phyloP scores from a whole-genome alignment of 208 protist species.

The Endotrypanum monterogeii region DNA sequence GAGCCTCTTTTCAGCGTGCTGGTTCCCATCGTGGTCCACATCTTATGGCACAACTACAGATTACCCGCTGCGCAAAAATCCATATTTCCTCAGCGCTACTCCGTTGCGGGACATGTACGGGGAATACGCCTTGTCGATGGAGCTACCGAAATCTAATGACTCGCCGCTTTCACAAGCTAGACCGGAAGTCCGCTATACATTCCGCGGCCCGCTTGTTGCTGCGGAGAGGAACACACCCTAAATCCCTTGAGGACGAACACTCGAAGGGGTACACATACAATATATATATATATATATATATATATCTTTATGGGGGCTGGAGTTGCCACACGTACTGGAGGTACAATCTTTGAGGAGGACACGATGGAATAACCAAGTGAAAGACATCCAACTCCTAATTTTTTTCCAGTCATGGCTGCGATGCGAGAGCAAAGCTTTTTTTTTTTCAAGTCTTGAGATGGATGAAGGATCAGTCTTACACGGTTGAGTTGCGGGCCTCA shows the following conservation, averaged over 20 bases:
- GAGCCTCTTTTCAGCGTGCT: conserved; percentile 84
- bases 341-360: too few relatives aligned
- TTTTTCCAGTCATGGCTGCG: too few relatives aligned
- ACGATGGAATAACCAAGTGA: too few relatives aligned
- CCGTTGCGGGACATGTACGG: conserved; percentile 68
- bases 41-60: conserved; percentile 69
- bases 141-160: conserved; percentile 53
- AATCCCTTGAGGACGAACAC: not conserved
- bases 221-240: conserved; percentile 5
- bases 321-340: too few relatives aligned
- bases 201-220: conserved; percentile 54
- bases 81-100: conserved; percentile 84
- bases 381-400: too few relatives aligned
- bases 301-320: too few relatives aligned
- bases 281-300: too few relatives aligned
- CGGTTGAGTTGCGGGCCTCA: too few relatives aligned
- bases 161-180: conserved; percentile 61
- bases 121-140: conserved; percentile 50
- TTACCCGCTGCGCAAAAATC: conserved; percentile 89
- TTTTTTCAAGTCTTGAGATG: too few relatives aligned
- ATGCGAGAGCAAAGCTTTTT: too few relatives aligned
- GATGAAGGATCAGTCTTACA: too few relatives aligned
- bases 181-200: conserved; percentile 84
- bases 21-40: conserved; percentile 65
- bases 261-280: not conserved